Conservation (phyloP, 2,329 filamentous ascomycete genomes). For the Apiospora hydei region DNA sequence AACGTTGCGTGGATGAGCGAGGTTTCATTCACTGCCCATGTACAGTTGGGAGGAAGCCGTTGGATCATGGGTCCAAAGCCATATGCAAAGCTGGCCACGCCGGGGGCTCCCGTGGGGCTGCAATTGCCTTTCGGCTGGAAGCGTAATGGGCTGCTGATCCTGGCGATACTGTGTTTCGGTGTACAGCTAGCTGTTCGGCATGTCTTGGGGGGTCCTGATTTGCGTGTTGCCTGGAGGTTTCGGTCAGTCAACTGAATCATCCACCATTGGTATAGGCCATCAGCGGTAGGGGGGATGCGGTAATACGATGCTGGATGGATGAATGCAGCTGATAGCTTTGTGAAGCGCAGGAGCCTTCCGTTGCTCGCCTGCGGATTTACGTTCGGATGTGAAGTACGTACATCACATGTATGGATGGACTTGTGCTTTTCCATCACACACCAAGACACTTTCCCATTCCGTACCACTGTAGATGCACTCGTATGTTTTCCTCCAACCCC, state of each 20-base stretch:
- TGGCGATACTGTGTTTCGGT: constrained; percentile 13
- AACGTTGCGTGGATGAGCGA: neutral
- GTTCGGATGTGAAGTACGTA: neutral
- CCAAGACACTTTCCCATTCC: constrained; percentile 3
- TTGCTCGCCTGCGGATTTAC: neutral
- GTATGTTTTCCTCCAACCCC: constrained; percentile 9
- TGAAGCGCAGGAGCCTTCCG: constrained; percentile 2
- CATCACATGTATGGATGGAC: neutral
- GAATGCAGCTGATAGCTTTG: neutral
- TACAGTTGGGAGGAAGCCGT: constrained; percentile 10
- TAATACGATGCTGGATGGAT: constrained; percentile 6
- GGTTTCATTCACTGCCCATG: neutral
- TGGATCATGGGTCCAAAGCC: neutral
- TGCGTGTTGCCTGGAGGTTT: neutral
- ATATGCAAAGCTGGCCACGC: neutral
- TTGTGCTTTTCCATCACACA: constrained; percentile 17
- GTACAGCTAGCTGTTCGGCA: neutral
- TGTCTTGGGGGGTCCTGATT: constrained; percentile 10
- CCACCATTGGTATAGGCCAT: constrained; percentile 7
- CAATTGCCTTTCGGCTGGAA: constrained; percentile 14
- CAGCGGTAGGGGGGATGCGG: neutral
- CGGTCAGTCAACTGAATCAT: constrained; percentile 5
- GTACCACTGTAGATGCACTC: neutral
- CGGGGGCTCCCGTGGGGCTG: neutral
- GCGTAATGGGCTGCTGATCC: neutral